Percentiles rank a stretch among this genome's conserved stretches.
These are phyloP conservation scores for Urtica urens DNA, from an alignment of 306 rosid species.

Conservation along the genomic window DNA sequence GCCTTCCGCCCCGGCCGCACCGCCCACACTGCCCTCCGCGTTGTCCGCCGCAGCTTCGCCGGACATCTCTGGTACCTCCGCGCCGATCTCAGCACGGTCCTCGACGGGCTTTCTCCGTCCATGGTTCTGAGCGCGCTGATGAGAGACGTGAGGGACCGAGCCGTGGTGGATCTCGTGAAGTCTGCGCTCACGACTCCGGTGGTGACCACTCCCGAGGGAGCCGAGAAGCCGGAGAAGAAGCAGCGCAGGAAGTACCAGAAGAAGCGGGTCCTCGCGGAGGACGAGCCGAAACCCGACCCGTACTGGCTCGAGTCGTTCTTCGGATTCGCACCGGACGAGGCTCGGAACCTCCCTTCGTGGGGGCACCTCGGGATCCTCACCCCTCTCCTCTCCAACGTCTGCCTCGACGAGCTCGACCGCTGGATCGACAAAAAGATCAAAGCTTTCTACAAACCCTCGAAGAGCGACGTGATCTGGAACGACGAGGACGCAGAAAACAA, in stretches of 20 bases:
- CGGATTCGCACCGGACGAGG: constrained; percentile 92
- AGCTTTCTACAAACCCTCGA: constrained; percentile 76
- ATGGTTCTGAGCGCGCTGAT: constrained; percentile 62
- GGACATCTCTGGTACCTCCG: constrained; percentile 87
- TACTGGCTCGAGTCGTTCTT: constrained; percentile 86
- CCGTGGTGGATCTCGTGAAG: constrained; percentile 64
- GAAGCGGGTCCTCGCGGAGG: constrained; percentile 86
- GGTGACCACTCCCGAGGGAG: constrained; percentile 38
- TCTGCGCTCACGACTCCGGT: constrained; percentile 66
- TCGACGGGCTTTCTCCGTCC: constrained; percentile 77
- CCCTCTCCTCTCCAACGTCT: constrained; percentile 69
- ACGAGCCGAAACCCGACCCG: constrained; percentile 95
- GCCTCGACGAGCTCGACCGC: constrained; percentile 78
- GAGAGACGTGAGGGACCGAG: constrained; percentile 87
- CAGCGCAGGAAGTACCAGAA: constrained; percentile 81
- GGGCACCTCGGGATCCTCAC: constrained; percentile 90
- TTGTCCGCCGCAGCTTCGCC: constrained; percentile 65
- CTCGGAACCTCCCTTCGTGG: constrained; percentile 70
- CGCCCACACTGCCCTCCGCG: constrained; percentile 66
- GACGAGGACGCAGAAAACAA: constrained; percentile 82
- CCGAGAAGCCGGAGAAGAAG: constrained; percentile 53
- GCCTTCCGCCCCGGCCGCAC: constrained; percentile 81
- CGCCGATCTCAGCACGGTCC: constrained; percentile 68
- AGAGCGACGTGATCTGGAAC: constrained; percentile 97
- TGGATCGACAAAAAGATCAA: constrained; percentile 91